Base-by-base conservation (phyloP, 2,329 filamentous ascomycete species). In the Acephala macrosclerotiorum region DNA sequence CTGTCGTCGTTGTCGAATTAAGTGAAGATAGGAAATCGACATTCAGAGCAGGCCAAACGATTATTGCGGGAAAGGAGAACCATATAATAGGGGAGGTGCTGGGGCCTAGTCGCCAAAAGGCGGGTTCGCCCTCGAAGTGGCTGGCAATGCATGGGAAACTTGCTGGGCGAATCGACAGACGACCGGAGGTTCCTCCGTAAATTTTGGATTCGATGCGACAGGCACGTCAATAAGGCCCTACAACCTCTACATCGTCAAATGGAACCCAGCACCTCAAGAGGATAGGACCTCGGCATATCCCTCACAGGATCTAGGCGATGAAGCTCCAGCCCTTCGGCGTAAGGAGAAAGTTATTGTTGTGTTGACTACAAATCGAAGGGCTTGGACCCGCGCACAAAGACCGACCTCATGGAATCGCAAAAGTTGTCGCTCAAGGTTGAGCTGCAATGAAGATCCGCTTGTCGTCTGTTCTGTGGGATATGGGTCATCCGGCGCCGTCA, bases 111-210 rank as follows among this genome's bases (percentile, higher is more conserved):
- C 16, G 22, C 16, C 11, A 53, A 12, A 22, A 49, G 45, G 45
- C 25, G 18, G 2, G 49, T 53, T 53, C 22, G 49, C 25, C 33
- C 49, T 11, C 49, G 49, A 16, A 16, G 49, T 22, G 26, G 49
- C 25, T 3, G 11, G 49, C 12, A 16, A 2, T 26, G 49, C 49
- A 33, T 12, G 25, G 49, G 49, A 33, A 18, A 29, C 9, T 11
- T 18, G 25, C 47, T 53, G 49, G 18, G 49, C 49, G n/a, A 49
- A 12, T 29, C 25, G 25, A 51, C 29, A 53, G 25, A 29, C 49
- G 22, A 51, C 55, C 61, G 61, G 61, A 63, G 61, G 55, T 58
- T 25, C 29, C 61, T 63, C 61, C 61, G 61, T 53, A 51, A 29
- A 35, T 29, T 56, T 55, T 33, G 33, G 35, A 33, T 47, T 58